Evolutionary conservation across 164 flowering plant species (phyloP), one percentile per base, ranked within the genome.

Genomic region (Houttuynia cordata): DNA sequence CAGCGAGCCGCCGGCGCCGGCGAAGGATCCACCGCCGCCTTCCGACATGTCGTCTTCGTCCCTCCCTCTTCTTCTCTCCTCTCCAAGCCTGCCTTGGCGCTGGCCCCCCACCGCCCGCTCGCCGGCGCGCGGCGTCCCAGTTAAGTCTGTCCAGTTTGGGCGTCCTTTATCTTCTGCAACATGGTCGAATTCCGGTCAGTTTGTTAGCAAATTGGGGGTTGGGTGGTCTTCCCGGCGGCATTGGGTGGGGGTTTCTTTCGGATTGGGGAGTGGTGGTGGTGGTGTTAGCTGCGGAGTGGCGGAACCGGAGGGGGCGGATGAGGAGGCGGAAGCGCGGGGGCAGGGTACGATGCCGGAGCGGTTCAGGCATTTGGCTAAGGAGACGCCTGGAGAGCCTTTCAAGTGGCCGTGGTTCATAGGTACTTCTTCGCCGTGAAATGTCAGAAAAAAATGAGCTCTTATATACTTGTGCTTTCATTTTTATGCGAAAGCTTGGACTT

Each of bases 321-420:
- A 45, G 17, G 59, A 23, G 60, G 51, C 0, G 51, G 75, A 71
- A 61, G 42, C 53, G 64, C 49, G 34, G 72, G 68, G 42, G 15
- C 62, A 17, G 66, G 42, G 51, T 37, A 59, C 17, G 25, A 34
- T 24, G 67, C 59, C 13, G 65, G 34, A 24, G 51, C 55, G 40
- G 70, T 61, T 59, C 56, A 56, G 51, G 7, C 59, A 17, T 20
- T 24, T 45, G 54, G 21, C 17, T 20, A 53, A 42, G 45, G 59
- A 57, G 34, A 45, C 22, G 14, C 59, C 59, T 0, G 59, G 34
- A 8, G 21, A 39, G 20, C 59, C 59, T 17, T 25, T 57, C 25
- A 57, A 37, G 21, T 57, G 59, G 59, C 59, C 59, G 6, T 57
- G 59, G 59, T n/a, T 57, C 8, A 30, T 57, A 2, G 59, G 59